phyloP scores from a whole-genome alignment of 768 basidiomycete species.

The Boletellus emodensis region DNA sequence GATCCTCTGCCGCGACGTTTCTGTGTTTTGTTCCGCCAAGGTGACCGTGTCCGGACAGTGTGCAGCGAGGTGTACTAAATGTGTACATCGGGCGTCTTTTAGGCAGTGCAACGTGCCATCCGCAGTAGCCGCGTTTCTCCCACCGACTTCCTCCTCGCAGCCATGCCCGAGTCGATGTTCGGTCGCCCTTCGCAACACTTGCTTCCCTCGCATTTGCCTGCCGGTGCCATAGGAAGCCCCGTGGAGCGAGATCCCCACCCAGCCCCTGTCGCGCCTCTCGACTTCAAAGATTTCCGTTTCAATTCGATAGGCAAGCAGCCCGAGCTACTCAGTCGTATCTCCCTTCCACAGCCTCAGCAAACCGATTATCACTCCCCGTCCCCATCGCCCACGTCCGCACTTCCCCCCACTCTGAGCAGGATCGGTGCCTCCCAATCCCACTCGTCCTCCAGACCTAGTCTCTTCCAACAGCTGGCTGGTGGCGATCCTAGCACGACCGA shows the following conservation, averaged over 20 bases:
- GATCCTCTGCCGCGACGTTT: background rate
- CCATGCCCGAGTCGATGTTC: constrained; percentile 29
- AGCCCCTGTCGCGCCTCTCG: constrained; percentile 14
- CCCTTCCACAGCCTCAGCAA: constrained; percentile 29
- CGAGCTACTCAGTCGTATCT: constrained; percentile 48
- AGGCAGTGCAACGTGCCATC: background rate
- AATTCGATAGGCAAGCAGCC: constrained; percentile 52
- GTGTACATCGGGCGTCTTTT: constrained; percentile 8
- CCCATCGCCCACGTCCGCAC: constrained; percentile 15
- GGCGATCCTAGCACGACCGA: background rate
- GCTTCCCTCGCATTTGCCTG: constrained; percentile 13
- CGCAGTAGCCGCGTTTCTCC: constrained; percentile 12
- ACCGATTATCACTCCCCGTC: constrained; percentile 26
- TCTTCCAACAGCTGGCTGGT: constrained; percentile 20
- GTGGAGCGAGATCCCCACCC: background rate
- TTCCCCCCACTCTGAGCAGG: constrained; percentile 1
- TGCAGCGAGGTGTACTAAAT: constrained; percentile 15
- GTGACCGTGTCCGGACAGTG: constrained; percentile 6
- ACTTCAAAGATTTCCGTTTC: constrained; percentile 47
- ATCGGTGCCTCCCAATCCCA: constrained; percentile 1
- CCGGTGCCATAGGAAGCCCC: background rate
- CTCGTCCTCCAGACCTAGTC: constrained; percentile 18
- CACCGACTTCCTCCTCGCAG: constrained; percentile 7
- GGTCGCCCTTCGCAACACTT: constrained; percentile 26
- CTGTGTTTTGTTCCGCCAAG: constrained; percentile 2